Evolutionary conservation across 1,284 basidiomycete species (phyloP), one percentile per base, ranked within the genome.

Genomic region (Ustilago xerochloae): DNA sequence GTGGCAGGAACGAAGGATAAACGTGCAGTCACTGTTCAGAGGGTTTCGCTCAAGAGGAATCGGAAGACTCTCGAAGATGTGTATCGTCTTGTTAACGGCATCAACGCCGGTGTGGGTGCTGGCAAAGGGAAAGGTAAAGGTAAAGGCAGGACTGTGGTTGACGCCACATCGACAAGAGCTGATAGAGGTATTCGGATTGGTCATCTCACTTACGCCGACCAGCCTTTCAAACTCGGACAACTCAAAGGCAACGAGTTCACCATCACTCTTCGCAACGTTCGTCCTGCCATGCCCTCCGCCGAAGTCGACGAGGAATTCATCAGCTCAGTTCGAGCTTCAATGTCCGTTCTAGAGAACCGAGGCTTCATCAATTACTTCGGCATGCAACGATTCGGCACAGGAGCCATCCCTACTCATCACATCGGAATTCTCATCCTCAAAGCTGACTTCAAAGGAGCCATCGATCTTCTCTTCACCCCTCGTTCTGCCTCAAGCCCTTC

Each of bases 281-380:
- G 59, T 30, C 63, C 61, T 6, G 50, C 67, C 24, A 18, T 52
- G 15, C 32, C 56, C 43, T 57, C 60, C 18, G 54, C 56, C 13
- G 36, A 33, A n/a, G 7, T 32, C 1, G 22, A 39, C 22, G 35
- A 41, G 6, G 15, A 13, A 0, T 73, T 75, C 35, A 41, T 61
- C 15, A 24, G 59, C 38, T 89, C 88, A 0, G 87, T 98, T 46
- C 90, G 93, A 73, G 87, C 87, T 60, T 91, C 92, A 0, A 89
- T 99, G 88, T 87, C 88, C n/a, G 91, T 89, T 3, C 88, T 99
- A 56, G 92, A 93, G 84, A 86, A 88, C 48, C 90, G 89, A 57
- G 97, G 97, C 0, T 98, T 98, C 85, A 92, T 99, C 85, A 99
- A 99, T 85, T 99, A 97, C 83, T 99, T 97, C 83, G 96, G 94